Evolutionary conservation across 371 early-diverging fungal genomes (phyloP).

Genomic region (Capillidium heterosporum): DNA sequence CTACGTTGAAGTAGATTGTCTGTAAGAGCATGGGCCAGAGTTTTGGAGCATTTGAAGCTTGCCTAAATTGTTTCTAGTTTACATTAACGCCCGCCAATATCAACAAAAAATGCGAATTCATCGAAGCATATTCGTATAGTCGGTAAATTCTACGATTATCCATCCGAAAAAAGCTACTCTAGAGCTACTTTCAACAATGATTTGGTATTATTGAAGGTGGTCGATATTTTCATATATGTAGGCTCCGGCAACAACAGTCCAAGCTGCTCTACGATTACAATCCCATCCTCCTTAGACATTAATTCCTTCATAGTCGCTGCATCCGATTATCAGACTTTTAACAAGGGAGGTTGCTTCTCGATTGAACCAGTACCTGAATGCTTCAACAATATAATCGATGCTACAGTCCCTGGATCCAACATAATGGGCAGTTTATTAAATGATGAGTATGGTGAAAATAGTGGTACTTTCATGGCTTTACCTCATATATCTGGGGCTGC

Average conservation of each 20-base stretch:
- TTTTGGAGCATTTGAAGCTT: background rate
- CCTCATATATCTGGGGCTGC: slow-evolving; percentile 67
- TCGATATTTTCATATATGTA: background rate
- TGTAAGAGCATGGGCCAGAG: slow-evolving; percentile 4
- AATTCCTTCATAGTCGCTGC: background rate
- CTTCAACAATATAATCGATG: background rate
- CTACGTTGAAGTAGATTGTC: background rate
- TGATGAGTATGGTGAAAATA: background rate
- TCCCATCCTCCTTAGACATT: background rate
- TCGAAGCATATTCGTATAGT: background rate
- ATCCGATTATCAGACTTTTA: background rate
- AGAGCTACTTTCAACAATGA: background rate
- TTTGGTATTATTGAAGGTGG: background rate
- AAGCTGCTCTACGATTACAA: background rate
- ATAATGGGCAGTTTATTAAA: slow-evolving; percentile 12
- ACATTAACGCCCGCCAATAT: background rate
- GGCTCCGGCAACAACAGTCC: background rate
- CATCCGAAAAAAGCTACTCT: background rate
- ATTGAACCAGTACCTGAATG: background rate
- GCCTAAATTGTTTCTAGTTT: background rate
- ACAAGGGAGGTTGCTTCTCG: background rate
- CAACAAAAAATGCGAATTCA: background rate
- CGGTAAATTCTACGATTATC: background rate
- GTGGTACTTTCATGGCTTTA: slow-evolving; percentile 46
- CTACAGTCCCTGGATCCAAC: slow-evolving; percentile 17